Evolutionary conservation across 495 filamentous ascomycete genomes (phyloP).

Genomic region (Podospora didyma): DNA sequence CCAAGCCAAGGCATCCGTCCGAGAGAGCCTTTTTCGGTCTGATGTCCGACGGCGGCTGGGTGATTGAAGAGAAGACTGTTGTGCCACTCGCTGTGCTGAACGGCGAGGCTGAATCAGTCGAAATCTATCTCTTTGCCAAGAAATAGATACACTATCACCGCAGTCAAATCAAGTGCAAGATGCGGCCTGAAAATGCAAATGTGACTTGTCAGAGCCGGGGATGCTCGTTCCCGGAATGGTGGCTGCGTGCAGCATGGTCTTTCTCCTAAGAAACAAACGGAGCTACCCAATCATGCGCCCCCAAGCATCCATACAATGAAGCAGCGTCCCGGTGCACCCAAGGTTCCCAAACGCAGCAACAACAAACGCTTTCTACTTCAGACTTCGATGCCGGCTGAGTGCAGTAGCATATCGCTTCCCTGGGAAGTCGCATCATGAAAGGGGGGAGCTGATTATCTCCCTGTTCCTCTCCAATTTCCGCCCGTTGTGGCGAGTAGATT

Average conservation of each 20-base stretch:
- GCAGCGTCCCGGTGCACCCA: background rate
- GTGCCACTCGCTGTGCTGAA: slow-evolving; percentile 58
- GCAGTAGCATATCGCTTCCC: background rate
- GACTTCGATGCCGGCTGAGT: background rate
- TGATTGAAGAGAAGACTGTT: slow-evolving; percentile 38
- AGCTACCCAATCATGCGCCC: background rate
- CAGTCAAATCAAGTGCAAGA: background rate
- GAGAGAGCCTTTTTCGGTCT: slow-evolving; percentile 78
- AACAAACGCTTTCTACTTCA: background rate
- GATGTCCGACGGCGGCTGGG: slow-evolving; percentile 58
- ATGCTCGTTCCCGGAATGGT: too few species aligned
- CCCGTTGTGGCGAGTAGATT: too few species aligned
- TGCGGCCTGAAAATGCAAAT: background rate
- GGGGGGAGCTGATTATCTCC: too few species aligned
- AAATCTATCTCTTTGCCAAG: slow-evolving; percentile 51
- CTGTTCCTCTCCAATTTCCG: too few species aligned
- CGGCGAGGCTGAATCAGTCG: slow-evolving; percentile 53
- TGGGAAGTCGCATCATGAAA: background rate
- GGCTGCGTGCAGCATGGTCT: too few species aligned
- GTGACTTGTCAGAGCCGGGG: background rate
- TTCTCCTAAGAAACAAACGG: background rate
- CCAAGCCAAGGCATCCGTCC: slow-evolving; percentile 81
- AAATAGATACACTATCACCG: slow-evolving; percentile 9
- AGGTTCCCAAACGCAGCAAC: background rate
- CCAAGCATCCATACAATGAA: background rate